Evolutionary conservation across 345 rosid species (phyloP).

Genomic region (Citrus medica): DNA sequence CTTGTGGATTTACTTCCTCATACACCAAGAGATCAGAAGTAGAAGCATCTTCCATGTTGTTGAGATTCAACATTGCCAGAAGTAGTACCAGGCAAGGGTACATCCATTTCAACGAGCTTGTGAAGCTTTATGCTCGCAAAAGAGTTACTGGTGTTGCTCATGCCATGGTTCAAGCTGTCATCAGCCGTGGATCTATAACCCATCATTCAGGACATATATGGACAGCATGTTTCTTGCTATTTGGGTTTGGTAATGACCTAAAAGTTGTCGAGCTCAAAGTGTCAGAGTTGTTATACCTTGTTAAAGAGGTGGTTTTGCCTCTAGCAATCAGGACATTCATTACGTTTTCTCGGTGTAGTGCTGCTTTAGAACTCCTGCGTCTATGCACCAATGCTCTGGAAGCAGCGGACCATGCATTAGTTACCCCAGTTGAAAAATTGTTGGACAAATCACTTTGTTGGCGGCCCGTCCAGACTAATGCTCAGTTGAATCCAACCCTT

Average conservation of each 20-base stretch:
- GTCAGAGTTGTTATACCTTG: conserved; percentile 52
- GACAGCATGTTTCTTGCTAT: conserved; percentile 76
- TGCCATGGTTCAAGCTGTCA: conserved; percentile 72
- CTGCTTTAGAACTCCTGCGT: conserved; percentile 80
- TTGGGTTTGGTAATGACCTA: conserved; percentile 73
- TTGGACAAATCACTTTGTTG: conserved; percentile 83
- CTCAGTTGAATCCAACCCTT: conserved; percentile 80
- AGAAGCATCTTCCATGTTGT: conserved; percentile 76
- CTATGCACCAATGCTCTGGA: conserved; percentile 86
- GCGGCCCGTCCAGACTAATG: conserved; percentile 81
- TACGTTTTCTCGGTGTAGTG: conserved; percentile 74
- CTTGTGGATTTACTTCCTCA: conserved; percentile 64
- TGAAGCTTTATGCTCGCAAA: conserved; percentile 64
- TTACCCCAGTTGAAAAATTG: conserved; percentile 85
- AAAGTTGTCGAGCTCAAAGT: conserved; percentile 63
- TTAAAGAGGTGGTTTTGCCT: conserved; percentile 69
- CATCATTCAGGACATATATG: conserved; percentile 72
- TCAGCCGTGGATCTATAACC: conserved; percentile 51
- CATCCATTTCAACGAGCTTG: conserved; percentile 58
- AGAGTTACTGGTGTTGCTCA: conserved; percentile 46
- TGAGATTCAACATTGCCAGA: conserved; percentile 83
- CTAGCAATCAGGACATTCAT: conserved; percentile 71
- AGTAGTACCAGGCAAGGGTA: conserved; percentile 57
- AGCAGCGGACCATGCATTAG: conserved; percentile 78
- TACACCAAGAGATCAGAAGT: conserved; percentile 64